Evolutionary conservation across 2,329 filamentous ascomycete genomes (phyloP).

Genomic region (Exophiala bonariae): DNA sequence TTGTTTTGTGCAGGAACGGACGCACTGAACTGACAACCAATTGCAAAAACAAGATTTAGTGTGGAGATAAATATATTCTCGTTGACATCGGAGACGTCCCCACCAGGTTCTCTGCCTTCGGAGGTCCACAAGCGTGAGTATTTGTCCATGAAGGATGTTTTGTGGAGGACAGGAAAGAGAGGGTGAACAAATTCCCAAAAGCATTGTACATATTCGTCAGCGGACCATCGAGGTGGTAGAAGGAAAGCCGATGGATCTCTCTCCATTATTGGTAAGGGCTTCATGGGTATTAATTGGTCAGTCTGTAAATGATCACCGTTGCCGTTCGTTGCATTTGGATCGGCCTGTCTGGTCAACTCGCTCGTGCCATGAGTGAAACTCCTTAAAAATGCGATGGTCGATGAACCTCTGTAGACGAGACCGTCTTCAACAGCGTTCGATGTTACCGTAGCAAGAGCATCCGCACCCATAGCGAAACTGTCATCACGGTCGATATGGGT

Average conservation of each 20-base stretch:
- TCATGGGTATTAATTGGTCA: not conserved
- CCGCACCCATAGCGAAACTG: not conserved
- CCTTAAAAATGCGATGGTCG: constrained; percentile 10
- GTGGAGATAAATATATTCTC: constrained; percentile 41
- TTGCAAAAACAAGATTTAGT: constrained; percentile 49
- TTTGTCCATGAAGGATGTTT: constrained; percentile 35
- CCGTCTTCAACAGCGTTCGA: not conserved
- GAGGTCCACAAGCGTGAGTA: constrained; percentile 46
- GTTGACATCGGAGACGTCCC: constrained; percentile 41
- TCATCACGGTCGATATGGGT: not conserved
- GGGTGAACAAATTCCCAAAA: constrained; percentile 51
- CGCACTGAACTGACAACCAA: constrained; percentile 47
- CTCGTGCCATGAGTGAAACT: constrained; percentile 2
- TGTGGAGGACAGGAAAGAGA: constrained; percentile 48
- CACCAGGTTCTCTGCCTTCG: not conserved
- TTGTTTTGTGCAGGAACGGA: constrained; percentile 39
- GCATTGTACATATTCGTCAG: constrained; percentile 45
- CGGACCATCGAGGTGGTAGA: constrained; percentile 45
- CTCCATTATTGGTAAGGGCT: constrained; percentile 1
- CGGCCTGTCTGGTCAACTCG: not conserved
- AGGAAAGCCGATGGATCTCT: constrained; percentile 28
- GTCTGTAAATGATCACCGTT: not conserved
- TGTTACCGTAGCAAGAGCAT: constrained; percentile 6
- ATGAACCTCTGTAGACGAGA: constrained; percentile 10
- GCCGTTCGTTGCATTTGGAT: not conserved